These are phyloP conservation scores for Rhinocladiella mackenziei DNA, from an alignment of 2,329 filamentous ascomycete genomes.

Conservation along the genomic window DNA sequence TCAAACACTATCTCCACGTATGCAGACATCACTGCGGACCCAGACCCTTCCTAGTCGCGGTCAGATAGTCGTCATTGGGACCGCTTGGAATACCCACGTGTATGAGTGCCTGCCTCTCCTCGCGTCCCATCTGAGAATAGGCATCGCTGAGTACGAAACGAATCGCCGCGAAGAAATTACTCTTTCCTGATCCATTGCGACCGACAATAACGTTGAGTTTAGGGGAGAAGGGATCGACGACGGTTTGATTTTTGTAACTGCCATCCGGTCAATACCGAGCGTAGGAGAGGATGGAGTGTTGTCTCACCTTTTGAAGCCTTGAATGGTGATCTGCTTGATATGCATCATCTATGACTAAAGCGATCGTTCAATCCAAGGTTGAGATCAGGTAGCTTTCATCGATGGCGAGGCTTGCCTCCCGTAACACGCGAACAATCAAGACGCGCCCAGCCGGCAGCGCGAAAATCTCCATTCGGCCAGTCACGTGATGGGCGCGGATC, in stretches of 20 bases:
- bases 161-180: conserved; percentile 98
- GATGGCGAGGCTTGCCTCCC: background rate
- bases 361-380: background rate
- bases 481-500: background rate
- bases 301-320: conserved; percentile 93
- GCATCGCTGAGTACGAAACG: conserved; percentile 97
- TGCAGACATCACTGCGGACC: conserved; percentile 97
- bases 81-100: conserved; percentile 51
- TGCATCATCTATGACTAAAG: conserved; percentile 61
- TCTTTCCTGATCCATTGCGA: conserved; percentile 98
- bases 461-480: too few relatives aligned
- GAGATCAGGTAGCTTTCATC: too few relatives aligned
- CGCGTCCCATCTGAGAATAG: conserved; percentile 91
- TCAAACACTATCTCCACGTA: conserved; percentile 99
- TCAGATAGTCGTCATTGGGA: conserved; percentile 30
- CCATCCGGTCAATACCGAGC: conserved; percentile 3
- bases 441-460: background rate
- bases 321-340: conserved; percentile 99
- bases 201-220: conserved; percentile 98
- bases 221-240: conserved; percentile 96
- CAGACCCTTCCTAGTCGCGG: conserved; percentile 70
- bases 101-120: conserved; percentile 92
- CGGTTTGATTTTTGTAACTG: conserved; percentile 98
- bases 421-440: background rate
- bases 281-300: conserved; percentile 7